Percentiles rank a stretch among this genome's conserved stretches.
These are phyloP conservation scores for Clonostachys sp. DNA, from an alignment of 2,329 filamentous ascomycete species.

Conservation along the genomic window DNA sequence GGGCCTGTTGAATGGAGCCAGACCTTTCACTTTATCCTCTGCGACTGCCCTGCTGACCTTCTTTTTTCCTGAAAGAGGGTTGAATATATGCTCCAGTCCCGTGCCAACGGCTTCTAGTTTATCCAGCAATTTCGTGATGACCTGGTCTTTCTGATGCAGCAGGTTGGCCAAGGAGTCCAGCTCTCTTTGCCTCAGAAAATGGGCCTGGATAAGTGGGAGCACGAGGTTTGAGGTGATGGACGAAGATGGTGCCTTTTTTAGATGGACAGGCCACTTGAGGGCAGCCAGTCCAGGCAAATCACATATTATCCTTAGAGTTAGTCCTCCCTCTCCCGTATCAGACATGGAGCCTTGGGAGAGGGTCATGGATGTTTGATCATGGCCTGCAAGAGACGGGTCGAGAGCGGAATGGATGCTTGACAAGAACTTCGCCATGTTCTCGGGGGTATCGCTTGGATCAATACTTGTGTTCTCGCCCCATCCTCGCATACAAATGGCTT, in stretches of 20 bases:
- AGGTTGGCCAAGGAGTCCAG: slow-evolving; percentile 34
- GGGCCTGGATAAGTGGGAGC: slow-evolving; percentile 43
- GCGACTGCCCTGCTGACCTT: slow-evolving; percentile 37
- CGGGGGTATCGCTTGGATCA: slow-evolving; percentile 64
- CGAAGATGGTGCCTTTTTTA: slow-evolving; percentile 39
- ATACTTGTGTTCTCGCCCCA: slow-evolving; percentile 63
- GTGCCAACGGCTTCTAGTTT: slow-evolving; percentile 48
- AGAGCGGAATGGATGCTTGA: slow-evolving; percentile 53
- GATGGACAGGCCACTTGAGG: slow-evolving; percentile 60
- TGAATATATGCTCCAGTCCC: slow-evolving; percentile 50
- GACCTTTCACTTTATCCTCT: slow-evolving; percentile 43
- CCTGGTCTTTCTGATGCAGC: slow-evolving; percentile 44
- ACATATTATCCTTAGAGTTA: slow-evolving; percentile 51
- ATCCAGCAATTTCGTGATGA: slow-evolving; percentile 45
- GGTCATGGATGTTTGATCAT: slow-evolving; percentile 37
- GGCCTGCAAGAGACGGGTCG: slow-evolving; percentile 37
- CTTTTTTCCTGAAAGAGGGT: slow-evolving; percentile 40
- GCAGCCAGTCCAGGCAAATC: slow-evolving; percentile 60
- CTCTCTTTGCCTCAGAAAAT: slow-evolving; percentile 31
- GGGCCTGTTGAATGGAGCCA: slow-evolving; percentile 39
- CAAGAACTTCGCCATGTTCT: slow-evolving; percentile 65
- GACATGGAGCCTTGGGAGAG: slow-evolving; percentile 26
- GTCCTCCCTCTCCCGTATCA: slow-evolving; percentile 30
- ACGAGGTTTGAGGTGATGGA: slow-evolving; percentile 43
- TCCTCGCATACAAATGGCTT: slow-evolving; percentile 59